Evolutionary conservation across 2,329 filamentous ascomycete species (phyloP).

Genomic region (Teratosphaeria gauchensis): DNA sequence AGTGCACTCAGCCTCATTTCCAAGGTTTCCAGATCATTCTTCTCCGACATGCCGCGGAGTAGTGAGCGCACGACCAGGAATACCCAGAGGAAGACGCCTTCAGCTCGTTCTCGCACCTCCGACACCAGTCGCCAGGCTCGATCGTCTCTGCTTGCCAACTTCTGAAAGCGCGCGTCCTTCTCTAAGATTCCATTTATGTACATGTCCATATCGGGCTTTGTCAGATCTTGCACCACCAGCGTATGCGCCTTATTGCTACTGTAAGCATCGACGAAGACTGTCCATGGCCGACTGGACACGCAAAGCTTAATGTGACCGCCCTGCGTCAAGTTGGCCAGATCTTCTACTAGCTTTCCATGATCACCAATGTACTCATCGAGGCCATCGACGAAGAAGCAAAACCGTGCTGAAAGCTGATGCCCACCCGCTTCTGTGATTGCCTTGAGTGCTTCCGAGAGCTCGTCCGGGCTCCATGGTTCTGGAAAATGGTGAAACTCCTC

Average conservation of each 20-base stretch:
- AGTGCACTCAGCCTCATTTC: conserved; percentile 1
- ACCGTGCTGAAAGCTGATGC: not conserved
- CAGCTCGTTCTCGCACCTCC: conserved; percentile 8
- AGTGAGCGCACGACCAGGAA: conserved; percentile 7
- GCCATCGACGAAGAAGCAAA: conserved; percentile 15
- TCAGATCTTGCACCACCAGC: conserved; percentile 8
- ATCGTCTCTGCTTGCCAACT: not conserved
- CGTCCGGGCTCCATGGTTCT: not conserved
- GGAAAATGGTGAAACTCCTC: not conserved
- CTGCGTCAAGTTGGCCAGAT: not conserved
- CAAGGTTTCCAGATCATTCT: conserved; percentile 5
- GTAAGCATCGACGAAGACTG: conserved; percentile 7
- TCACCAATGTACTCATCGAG: conserved; percentile 12
- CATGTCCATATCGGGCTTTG: conserved; percentile 3
- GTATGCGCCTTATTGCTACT: not conserved
- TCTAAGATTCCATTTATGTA: not conserved
- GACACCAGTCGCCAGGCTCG: not conserved
- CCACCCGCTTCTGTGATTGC: not conserved
- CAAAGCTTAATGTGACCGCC: conserved; percentile 10
- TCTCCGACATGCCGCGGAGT: conserved; percentile 5
- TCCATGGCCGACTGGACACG: conserved; percentile 14
- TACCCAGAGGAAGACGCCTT: conserved; percentile 15
- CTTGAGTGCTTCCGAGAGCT: conserved; percentile 1
- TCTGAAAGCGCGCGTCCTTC: not conserved
- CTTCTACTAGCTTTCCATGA: conserved; percentile 1